Conservation (phyloP, 192 early-diverging fungal genomes). For the Mortierella antarctica region DNA sequence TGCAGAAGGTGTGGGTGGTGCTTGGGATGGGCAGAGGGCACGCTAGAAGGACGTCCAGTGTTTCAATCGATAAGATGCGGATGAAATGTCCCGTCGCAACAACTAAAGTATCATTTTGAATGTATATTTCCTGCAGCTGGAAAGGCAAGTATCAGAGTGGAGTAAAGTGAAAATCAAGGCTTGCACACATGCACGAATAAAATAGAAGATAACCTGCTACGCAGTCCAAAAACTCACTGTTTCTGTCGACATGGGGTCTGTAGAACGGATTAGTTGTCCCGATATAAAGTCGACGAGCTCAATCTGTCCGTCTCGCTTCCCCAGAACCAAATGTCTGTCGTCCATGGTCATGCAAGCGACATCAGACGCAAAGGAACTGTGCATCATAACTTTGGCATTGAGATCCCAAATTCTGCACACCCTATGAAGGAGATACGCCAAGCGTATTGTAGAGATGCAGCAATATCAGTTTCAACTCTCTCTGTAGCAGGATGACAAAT, state of each 20-base stretch:
- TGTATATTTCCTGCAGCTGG: slow-evolving; percentile 47
- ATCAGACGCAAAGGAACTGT: slow-evolving; percentile 11
- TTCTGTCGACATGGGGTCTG: slow-evolving; percentile 22
- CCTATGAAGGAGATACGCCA: slow-evolving; percentile 6
- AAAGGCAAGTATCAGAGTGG: neutral
- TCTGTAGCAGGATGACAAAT: too few species aligned
- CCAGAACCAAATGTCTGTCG: slow-evolving; percentile 35
- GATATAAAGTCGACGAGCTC: slow-evolving; percentile 34
- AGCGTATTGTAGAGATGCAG: neutral
- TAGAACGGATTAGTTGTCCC: slow-evolving; percentile 14
- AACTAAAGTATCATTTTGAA: slow-evolving; percentile 44
- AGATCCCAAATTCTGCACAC: slow-evolving; percentile 44
- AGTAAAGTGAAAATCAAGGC: neutral
- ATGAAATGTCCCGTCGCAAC: slow-evolving; percentile 29
- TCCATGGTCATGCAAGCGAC: slow-evolving; percentile 48
- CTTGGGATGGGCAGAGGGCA: slow-evolving; percentile 15
- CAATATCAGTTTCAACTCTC: neutral
- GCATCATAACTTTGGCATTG: slow-evolving; percentile 10
- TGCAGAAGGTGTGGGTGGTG: slow-evolving; percentile 14
- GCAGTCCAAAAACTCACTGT: slow-evolving; percentile 10
- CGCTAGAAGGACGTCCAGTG: slow-evolving; percentile 19
- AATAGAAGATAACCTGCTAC: neutral
- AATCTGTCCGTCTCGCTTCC: slow-evolving; percentile 12
- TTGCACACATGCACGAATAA: neutral
- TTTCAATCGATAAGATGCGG: slow-evolving; percentile 36